phyloP scores from a whole-genome alignment of 371 early-diverging fungal genomes.

The Dinochytrium kinnereticum region DNA sequence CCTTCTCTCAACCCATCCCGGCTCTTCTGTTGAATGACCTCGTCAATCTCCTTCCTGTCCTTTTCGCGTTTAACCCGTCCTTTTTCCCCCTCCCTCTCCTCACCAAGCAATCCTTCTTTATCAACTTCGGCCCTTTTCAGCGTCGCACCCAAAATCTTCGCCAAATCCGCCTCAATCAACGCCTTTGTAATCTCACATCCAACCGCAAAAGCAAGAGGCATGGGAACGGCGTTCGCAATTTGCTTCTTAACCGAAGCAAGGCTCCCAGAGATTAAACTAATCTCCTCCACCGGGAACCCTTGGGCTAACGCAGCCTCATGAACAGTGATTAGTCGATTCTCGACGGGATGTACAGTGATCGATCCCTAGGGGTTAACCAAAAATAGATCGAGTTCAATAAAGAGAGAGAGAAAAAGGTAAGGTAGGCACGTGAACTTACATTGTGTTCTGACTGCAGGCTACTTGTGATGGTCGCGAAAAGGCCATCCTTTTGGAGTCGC shows the following conservation, averaged over 20 bases:
- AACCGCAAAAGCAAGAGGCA: conserved; percentile 2
- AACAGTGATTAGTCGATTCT: neutral
- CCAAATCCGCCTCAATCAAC: neutral
- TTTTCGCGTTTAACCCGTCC: neutral
- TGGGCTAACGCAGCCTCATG: conserved; percentile 7
- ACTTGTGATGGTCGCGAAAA: neutral
- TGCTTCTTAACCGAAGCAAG: neutral
- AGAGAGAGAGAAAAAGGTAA: too few relatives aligned
- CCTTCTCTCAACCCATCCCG: neutral
- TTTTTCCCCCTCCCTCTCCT: neutral
- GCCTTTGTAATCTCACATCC: conserved; percentile 10
- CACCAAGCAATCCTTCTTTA: too few relatives aligned
- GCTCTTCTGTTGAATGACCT: neutral
- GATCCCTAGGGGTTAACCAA: neutral
- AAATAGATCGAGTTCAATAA: too few relatives aligned
- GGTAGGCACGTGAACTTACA: conserved; percentile 1
- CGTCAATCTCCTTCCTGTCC: neutral
- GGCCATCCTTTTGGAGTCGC: neutral
- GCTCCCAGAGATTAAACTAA: neutral
- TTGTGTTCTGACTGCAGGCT: neutral
- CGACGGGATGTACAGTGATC: neutral
- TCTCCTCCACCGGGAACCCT: conserved; percentile 12
- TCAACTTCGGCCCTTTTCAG: neutral
- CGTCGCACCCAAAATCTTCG: neutral
- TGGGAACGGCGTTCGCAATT: conserved; percentile 7